Percentiles rank a stretch among this genome's conserved stretches.
Conservation (phyloP, 345 rosid genomes). For the Boechera divaricarpa region DNA sequence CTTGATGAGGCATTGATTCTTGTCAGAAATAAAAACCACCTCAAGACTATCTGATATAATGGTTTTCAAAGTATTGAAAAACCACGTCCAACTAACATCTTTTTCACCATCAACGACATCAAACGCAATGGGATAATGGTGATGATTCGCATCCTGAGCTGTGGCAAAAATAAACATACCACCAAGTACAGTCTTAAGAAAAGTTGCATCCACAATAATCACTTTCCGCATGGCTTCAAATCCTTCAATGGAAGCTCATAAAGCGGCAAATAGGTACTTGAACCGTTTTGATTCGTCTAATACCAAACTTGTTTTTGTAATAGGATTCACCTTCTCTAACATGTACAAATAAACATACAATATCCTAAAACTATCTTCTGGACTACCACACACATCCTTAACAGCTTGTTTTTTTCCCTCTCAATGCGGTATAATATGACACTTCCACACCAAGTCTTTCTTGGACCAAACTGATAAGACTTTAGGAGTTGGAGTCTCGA, state of each 20-base stretch:
- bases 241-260: too few species aligned
- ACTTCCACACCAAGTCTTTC: too few species aligned
- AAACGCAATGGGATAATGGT: background rate
- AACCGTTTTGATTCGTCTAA: background rate
- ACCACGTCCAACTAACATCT: background rate
- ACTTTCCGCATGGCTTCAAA: too few species aligned
- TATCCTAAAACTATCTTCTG: too few species aligned
- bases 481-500: background rate
- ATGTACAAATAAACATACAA: background rate
- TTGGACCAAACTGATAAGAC: background rate
- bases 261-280: background rate
- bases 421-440: background rate
- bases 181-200: too few species aligned
- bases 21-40: too few species aligned
- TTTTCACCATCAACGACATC: background rate
- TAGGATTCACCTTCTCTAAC: background rate
- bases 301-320: background rate
- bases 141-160: background rate
- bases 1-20: too few species aligned
- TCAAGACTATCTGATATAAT: background rate
- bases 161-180: background rate
- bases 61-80: background rate
- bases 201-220: too few species aligned
- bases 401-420: background rate
- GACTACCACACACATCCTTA: too few species aligned